These are phyloP conservation scores for Maudiozyma barnettii DNA, from an alignment of 805 yeast genomes.

Conservation along the genomic window DNA sequence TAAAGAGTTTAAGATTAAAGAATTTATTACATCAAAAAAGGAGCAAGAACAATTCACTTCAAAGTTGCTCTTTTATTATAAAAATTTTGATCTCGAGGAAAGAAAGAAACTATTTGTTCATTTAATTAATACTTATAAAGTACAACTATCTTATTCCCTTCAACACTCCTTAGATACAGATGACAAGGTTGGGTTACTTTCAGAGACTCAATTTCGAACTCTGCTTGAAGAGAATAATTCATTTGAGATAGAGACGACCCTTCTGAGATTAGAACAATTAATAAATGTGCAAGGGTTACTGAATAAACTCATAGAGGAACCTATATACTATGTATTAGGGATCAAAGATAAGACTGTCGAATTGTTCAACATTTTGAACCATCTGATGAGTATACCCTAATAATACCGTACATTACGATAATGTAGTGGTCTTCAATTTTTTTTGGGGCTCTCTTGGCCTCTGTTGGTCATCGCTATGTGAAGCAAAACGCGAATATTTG, in stretches of 20 bases:
- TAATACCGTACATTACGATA: no score
- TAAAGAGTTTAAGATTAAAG: slow-evolving; percentile 18
- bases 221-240: slow-evolving; percentile 8
- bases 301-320: slow-evolving; percentile 6
- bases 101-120: slow-evolving; percentile 12
- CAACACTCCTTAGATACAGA: background rate
- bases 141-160: background rate
- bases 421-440: no score
- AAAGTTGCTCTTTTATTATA: slow-evolving; percentile 22
- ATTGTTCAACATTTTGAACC: slow-evolving; percentile 1
- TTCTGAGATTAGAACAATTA: slow-evolving; percentile 16
- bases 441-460: no score
- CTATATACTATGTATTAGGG: slow-evolving; percentile 20
- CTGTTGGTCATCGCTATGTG: no score
- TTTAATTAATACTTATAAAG: background rate
- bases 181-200: background rate
- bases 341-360: slow-evolving; percentile 18
- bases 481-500: no score
- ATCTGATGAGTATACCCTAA: background rate
- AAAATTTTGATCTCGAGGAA: slow-evolving; percentile 12
- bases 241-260: slow-evolving; percentile 16
- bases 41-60: slow-evolving; percentile 20
- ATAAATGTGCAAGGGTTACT: slow-evolving; percentile 4
- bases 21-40: slow-evolving; percentile 13
- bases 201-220: slow-evolving; percentile 3